phyloP scores from a whole-genome alignment of 208 protist species.

The Acanthamoeba triangularis region DNA sequence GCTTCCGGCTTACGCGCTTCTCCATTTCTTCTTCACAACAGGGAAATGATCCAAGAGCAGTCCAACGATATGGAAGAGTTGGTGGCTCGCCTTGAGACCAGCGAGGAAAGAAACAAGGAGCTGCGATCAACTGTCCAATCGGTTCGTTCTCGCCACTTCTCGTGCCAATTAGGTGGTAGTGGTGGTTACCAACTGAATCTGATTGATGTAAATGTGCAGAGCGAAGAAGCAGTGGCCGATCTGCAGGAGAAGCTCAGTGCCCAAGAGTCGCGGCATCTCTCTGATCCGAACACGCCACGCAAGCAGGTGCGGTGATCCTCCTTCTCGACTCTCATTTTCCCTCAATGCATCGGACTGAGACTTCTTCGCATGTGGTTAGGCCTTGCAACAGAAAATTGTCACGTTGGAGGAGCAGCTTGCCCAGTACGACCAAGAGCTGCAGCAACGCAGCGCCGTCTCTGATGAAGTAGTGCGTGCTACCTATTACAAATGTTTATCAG shows the following conservation, averaged over 20 bases:
- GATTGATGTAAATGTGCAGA: not conserved
- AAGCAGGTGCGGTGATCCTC: not conserved
- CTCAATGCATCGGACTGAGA: not conserved
- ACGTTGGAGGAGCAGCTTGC: not conserved
- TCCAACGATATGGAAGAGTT: constrained; percentile 37
- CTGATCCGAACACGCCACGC: not conserved
- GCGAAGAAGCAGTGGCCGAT: not conserved
- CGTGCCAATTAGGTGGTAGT: not conserved
- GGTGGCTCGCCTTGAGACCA: constrained; percentile 13
- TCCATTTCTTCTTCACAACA: not conserved
- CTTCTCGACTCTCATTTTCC: not conserved
- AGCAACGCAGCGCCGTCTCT: not conserved
- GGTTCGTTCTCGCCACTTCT: not conserved
- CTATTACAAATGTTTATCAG: not conserved
- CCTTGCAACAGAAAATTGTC: not conserved
- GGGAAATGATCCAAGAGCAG: not conserved
- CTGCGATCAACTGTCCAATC: not conserved
- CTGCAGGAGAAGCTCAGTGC: not conserved
- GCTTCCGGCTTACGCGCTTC: not conserved
- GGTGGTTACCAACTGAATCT: not conserved
- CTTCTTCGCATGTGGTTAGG: not conserved
- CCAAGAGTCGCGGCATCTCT: not conserved
- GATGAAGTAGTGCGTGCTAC: not conserved
- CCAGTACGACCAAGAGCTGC: constrained; percentile 41
- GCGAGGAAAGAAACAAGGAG: not conserved